Base-by-base conservation (phyloP, 1,284 basidiomycete species). In the Sphaerobolus stellatus region DNA sequence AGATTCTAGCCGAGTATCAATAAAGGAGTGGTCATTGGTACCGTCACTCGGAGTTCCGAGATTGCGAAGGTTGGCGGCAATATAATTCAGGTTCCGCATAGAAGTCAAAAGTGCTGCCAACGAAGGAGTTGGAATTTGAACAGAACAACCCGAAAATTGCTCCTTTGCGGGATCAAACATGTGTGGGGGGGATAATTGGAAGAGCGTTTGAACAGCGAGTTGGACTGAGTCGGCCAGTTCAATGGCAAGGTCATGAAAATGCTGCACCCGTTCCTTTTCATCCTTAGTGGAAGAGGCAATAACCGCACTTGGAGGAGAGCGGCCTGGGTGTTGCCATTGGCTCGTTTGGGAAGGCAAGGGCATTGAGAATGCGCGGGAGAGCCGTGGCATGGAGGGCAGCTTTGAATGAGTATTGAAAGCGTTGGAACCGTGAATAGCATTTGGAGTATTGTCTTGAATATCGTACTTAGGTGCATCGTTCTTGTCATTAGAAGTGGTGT, bases 81-180 rank as follows among this genome's bases (percentile, higher is more conserved):
- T 82, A 65, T 91, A 95, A 68, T 94, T 95, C 59, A 96, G 80
- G 59, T 88, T 90, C 71, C 92, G 91, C 89, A 95, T 90, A 28
- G 87, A 82, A 4, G 90, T 90, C 65, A 95, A 82, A 67, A 96
- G 79, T 22, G 91, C 90, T n/a, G 90, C 88, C 67, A 96, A 78
- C 57, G 87, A 91, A 2, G 92, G 83, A 0, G 90, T 90, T 2
- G 93, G 93, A 46, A 95, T 80, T 31, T 90, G 86, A 16, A 95
- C 71, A 0, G 92, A 82, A 68, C 90, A 94, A 28, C 90, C 88
- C 2, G 92, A 87, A 65, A 93, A 90, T 66, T 94, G 92, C 66
- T 95, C 93, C 67, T 90, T 94, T 5, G 87, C 86, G n/a, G 89
- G 84, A 65, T 95, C 93, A 30, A 95, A 79, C n/a, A 95, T 74